Conservation (phyloP, 345 rosid species). For the Rhizophora mangle region DNA sequence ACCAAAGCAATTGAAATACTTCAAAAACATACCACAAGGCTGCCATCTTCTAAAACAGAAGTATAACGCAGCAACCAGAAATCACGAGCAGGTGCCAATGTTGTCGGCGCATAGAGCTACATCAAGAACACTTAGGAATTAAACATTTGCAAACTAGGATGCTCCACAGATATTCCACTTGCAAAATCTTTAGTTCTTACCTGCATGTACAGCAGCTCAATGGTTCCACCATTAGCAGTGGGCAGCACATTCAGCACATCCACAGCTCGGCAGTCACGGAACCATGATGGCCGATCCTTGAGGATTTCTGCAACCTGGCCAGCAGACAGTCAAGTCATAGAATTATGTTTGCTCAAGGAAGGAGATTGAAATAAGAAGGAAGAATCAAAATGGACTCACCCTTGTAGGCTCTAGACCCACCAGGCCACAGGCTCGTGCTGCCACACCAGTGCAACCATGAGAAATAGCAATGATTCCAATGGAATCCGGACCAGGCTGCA, state of each 20-base stretch:
- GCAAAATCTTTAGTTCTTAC: slow-evolving; percentile 25
- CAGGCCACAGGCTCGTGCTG: slow-evolving; percentile 99
- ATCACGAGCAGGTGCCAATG: slow-evolving; percentile 97
- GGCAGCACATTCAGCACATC: slow-evolving; percentile 97
- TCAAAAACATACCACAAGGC: slow-evolving; percentile 73
- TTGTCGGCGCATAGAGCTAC: slow-evolving; percentile 97
- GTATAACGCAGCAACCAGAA: slow-evolving; percentile 98
- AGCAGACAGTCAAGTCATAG: not conserved
- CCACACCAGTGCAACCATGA: slow-evolving; percentile 99
- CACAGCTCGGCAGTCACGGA: slow-evolving; percentile 98
- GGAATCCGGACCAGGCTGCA: slow-evolving; percentile 99
- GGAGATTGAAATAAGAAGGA: not conserved
- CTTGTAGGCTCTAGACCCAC: slow-evolving; percentile 99
- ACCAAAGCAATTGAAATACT: not conserved
- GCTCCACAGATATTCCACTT: not conserved
- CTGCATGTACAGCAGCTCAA: slow-evolving; percentile 99
- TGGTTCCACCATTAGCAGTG: slow-evolving; percentile 98
- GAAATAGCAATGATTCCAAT: slow-evolving; percentile 99
- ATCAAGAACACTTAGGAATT: slow-evolving; percentile 7
- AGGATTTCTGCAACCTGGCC: slow-evolving; percentile 96
- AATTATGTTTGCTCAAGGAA: not conserved
- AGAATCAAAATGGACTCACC: slow-evolving; percentile 46
- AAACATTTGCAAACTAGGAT: not conserved
- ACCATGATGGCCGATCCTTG: slow-evolving; percentile 98
- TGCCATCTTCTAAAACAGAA: slow-evolving; percentile 96